Evolutionary conservation across 768 basidiomycete species (phyloP).

Genomic region (Calocybe indica): DNA sequence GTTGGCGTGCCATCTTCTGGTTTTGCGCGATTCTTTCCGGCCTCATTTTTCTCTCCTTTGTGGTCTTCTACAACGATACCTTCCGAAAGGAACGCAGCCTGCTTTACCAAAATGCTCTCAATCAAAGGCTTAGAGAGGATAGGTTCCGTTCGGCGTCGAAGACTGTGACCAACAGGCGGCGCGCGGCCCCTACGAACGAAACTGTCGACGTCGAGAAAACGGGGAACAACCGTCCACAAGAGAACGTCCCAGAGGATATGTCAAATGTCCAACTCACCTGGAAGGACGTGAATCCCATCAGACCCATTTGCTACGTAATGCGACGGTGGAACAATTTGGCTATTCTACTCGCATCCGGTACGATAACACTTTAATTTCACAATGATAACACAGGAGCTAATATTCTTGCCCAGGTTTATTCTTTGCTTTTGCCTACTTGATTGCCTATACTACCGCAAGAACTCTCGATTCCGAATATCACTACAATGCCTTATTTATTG

Average conservation of each 20-base stretch:
- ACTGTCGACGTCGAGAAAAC: constrained; percentile 2
- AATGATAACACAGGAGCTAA: background rate
- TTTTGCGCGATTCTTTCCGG: constrained; percentile 66
- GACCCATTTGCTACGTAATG: constrained; percentile 54
- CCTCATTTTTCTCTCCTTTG: constrained; percentile 45
- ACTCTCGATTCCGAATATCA: constrained; percentile 59
- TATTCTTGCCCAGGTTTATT: constrained; percentile 42
- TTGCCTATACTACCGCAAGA: constrained; percentile 70
- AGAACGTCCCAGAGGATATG: constrained; percentile 9
- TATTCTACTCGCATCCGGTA: constrained; percentile 63
- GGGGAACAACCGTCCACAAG: constrained; percentile 12
- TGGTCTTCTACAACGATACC: constrained; percentile 73
- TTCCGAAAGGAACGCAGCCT: constrained; percentile 80
- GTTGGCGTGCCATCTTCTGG: constrained; percentile 83
- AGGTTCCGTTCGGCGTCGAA: constrained; percentile 6
- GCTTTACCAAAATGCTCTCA: constrained; percentile 66
- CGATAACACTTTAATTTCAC: constrained; percentile 9
- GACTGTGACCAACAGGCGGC: background rate
- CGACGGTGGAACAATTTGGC: constrained; percentile 60
- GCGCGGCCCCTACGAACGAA: background rate
- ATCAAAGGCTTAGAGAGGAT: constrained; percentile 28
- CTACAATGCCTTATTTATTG: constrained; percentile 66
- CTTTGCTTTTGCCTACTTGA: constrained; percentile 65
- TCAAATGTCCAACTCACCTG: constrained; percentile 46
- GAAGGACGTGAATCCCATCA: constrained; percentile 70